These are phyloP conservation scores for Ostreobium quekettii DNA, from an alignment of 139 green algal species.

Conservation along the genomic window DNA sequence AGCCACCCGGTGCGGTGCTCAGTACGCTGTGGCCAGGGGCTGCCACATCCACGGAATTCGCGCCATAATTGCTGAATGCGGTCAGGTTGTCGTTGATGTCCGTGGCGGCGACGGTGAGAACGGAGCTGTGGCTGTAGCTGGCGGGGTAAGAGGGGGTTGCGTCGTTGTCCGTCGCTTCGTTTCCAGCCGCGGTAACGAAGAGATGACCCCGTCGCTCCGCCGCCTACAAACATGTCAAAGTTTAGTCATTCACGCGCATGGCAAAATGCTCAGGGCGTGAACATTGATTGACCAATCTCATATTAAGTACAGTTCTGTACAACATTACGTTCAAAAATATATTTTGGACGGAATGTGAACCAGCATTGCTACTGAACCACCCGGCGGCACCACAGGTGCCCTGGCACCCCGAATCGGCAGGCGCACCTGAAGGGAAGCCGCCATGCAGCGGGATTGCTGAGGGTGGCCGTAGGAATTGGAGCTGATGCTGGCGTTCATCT, in stretches of 20 bases:
- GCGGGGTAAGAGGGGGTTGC: neutral
- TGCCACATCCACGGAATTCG: constrained; percentile 1
- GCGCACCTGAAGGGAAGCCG: neutral
- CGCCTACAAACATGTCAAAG: too few relatives aligned
- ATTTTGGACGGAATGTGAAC: too few relatives aligned
- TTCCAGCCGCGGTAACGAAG: constrained; percentile 12
- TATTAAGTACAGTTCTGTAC: too few relatives aligned
- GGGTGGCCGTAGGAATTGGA: constrained; percentile 15
- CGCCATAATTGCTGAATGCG: constrained; percentile 2
- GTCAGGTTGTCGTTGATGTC: neutral
- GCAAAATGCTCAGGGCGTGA: too few relatives aligned
- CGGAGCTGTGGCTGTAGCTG: neutral
- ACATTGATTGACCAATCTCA: too few relatives aligned
- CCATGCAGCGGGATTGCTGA: neutral
- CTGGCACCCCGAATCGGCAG: too few relatives aligned
- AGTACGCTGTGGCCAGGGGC: constrained; percentile 1
- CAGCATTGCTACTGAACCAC: too few relatives aligned
- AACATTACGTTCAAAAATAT: too few relatives aligned
- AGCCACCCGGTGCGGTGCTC: neutral
- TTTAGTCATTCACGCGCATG: too few relatives aligned
- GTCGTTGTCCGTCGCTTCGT: neutral
- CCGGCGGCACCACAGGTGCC: too few relatives aligned
- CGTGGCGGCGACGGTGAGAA: constrained; percentile 8
- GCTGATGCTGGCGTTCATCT: constrained; percentile 27
- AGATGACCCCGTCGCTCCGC: neutral